A percentile compares a stretch with the other conserved stretches of the same genome.
These are phyloP conservation scores for Pseudogymnoascus sp. DNA, from an alignment of 2,329 filamentous ascomycete genomes.

Conservation along the genomic window DNA sequence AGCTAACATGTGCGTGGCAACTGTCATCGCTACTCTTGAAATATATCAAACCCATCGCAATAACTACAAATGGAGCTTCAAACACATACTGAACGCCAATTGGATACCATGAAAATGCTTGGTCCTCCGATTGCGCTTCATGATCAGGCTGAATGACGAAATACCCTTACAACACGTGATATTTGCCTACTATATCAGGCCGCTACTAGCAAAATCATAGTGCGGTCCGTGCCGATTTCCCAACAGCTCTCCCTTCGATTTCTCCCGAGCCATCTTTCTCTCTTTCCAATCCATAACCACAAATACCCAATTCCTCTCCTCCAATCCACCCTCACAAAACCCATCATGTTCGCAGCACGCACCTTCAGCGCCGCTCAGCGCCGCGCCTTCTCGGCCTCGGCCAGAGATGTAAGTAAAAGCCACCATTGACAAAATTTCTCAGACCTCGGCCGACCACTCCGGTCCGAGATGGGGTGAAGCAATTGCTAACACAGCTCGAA, in stretches of 20 bases:
- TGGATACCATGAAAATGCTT: not conserved
- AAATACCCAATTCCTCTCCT: slow-evolving; percentile 13
- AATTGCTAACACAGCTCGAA: slow-evolving; percentile 13
- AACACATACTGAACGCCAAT: not conserved
- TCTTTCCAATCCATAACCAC: slow-evolving; percentile 10
- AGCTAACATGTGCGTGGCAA: not conserved
- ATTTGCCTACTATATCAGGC: not conserved
- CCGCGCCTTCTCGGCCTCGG: slow-evolving; percentile 74
- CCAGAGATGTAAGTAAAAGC: slow-evolving; percentile 56
- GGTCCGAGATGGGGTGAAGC: slow-evolving; percentile 7
- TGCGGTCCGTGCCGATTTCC: slow-evolving; percentile 6
- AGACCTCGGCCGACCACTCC: not conserved
- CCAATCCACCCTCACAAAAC: slow-evolving; percentile 14
- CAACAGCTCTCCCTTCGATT: slow-evolving; percentile 5
- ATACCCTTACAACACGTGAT: not conserved
- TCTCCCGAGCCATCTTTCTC: slow-evolving; percentile 7
- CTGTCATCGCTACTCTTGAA: not conserved
- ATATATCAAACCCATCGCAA: not conserved
- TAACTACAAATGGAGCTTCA: not conserved
- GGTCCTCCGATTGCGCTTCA: not conserved
- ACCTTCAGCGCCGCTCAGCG: slow-evolving; percentile 53
- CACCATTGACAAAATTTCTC: slow-evolving; percentile 11
- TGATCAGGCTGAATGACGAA: slow-evolving; percentile 6
- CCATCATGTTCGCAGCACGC: slow-evolving; percentile 67
- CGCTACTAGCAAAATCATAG: not conserved